Conservation (phyloP, 1,284 basidiomycete species). For the Puccinia horiana region DNA sequence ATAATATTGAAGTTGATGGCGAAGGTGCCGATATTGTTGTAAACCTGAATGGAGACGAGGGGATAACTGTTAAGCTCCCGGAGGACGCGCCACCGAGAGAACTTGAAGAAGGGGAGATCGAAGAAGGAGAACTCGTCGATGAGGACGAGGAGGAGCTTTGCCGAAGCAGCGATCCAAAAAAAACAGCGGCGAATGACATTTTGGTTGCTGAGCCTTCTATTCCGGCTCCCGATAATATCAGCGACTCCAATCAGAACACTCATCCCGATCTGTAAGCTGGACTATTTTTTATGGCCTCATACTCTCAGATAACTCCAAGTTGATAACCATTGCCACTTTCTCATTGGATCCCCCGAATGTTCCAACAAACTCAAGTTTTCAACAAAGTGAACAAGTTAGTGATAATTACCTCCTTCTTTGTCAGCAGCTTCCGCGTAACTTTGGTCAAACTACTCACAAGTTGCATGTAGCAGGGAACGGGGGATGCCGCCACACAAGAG, state of each 20-base stretch:
- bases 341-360: neutral
- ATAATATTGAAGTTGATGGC: neutral
- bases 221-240: neutral
- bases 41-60: constrained; percentile 11
- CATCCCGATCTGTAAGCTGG: constrained; percentile 8
- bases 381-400: neutral
- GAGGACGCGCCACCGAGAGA: neutral
- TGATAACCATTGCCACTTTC: neutral
- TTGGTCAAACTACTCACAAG: neutral
- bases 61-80: neutral
- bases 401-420: neutral
- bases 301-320: neutral
- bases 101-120: constrained; percentile 16
- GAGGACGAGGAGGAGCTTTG: neutral
- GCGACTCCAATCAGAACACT: neutral
- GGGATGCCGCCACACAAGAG: neutral
- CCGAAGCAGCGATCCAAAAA: neutral
- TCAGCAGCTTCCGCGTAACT: neutral
- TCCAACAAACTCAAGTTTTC: neutral
- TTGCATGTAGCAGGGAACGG: neutral
- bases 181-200: neutral
- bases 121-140: neutral
- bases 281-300: neutral
- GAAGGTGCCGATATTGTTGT: neutral
- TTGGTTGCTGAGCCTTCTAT: neutral